phyloP scores from a whole-genome alignment of 2,329 filamentous ascomycete species.

The Capronia epimyces region DNA sequence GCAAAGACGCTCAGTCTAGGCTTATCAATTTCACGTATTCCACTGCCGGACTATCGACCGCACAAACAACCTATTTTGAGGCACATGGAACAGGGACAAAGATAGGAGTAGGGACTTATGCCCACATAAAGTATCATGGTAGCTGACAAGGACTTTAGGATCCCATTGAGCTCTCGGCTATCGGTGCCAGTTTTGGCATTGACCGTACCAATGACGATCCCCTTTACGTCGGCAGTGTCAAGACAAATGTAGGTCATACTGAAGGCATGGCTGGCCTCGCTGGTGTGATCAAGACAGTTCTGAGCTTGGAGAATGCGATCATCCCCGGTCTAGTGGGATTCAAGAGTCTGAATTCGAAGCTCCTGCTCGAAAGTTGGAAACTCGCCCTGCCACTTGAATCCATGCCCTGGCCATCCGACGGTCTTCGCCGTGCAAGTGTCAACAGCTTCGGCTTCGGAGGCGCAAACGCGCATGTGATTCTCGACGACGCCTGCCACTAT shows the following conservation, averaged over 20 bases:
- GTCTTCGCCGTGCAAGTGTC: constrained; percentile 15
- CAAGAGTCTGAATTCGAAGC: constrained; percentile 35
- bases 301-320: constrained; percentile 11
- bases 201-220: background rate
- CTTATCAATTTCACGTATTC: constrained; percentile 40
- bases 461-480: constrained; percentile 23
- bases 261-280: constrained; percentile 18
- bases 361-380: constrained; percentile 8
- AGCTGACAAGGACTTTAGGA: background rate
- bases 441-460: constrained; percentile 27
- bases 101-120: constrained; percentile 38
- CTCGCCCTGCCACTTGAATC: constrained; percentile 3
- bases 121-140: constrained; percentile 14
- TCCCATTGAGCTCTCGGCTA: background rate
- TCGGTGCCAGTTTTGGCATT: background rate
- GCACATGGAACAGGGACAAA: constrained; percentile 33
- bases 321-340: constrained; percentile 39
- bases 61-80: background rate
- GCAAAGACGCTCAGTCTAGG: constrained; percentile 17
- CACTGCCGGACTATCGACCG: constrained; percentile 34
- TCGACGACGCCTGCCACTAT: constrained; percentile 16
- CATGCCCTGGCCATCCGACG: constrained; percentile 12
- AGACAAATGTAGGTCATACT: constrained; percentile 14
- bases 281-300: constrained; percentile 16
- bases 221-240: constrained; percentile 11